These are phyloP conservation scores for Backusella psychrophila DNA, from an alignment of 192 early-diverging fungal species.

Conservation along the genomic window DNA sequence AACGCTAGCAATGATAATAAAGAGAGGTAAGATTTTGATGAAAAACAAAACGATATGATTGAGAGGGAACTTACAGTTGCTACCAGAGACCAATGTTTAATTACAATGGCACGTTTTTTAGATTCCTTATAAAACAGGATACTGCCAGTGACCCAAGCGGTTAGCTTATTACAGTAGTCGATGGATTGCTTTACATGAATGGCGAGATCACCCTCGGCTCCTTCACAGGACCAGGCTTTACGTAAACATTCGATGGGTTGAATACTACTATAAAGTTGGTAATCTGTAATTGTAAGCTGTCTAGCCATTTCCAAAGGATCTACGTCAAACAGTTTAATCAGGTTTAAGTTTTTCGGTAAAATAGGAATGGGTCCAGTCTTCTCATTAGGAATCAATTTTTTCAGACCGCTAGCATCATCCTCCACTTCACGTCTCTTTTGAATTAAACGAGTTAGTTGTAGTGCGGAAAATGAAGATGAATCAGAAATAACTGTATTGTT, in stretches of 20 bases:
- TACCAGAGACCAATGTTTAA: slow-evolving; percentile 83
- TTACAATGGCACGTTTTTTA: slow-evolving; percentile 72
- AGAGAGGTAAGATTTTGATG: not conserved
- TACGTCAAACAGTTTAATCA: slow-evolving; percentile 80
- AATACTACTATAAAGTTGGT: slow-evolving; percentile 75
- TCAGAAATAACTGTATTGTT: slow-evolving; percentile 68
- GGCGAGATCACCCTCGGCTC: slow-evolving; percentile 59
- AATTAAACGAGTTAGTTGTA: slow-evolving; percentile 75
- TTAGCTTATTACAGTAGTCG: slow-evolving; percentile 74
- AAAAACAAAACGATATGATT: not conserved
- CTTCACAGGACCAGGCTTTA: slow-evolving; percentile 77
- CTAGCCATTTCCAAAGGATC: slow-evolving; percentile 93
- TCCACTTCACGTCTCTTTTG: slow-evolving; percentile 58
- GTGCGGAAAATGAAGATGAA: slow-evolving; percentile 63
- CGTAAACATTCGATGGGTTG: slow-evolving; percentile 85
- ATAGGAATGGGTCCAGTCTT: slow-evolving; percentile 72
- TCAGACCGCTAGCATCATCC: slow-evolving; percentile 50
- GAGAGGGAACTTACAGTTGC: slow-evolving; percentile 51
- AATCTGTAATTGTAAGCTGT: slow-evolving; percentile 91
- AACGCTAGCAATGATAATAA: slow-evolving; percentile 45
- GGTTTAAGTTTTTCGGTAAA: slow-evolving; percentile 74
- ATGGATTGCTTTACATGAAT: slow-evolving; percentile 88
- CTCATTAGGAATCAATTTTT: slow-evolving; percentile 61
- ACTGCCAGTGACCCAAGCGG: slow-evolving; percentile 82
- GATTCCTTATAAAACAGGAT: slow-evolving; percentile 78